phyloP scores from a whole-genome alignment of 176 grass and related monocot species.

The Triticum urartu region DNA sequence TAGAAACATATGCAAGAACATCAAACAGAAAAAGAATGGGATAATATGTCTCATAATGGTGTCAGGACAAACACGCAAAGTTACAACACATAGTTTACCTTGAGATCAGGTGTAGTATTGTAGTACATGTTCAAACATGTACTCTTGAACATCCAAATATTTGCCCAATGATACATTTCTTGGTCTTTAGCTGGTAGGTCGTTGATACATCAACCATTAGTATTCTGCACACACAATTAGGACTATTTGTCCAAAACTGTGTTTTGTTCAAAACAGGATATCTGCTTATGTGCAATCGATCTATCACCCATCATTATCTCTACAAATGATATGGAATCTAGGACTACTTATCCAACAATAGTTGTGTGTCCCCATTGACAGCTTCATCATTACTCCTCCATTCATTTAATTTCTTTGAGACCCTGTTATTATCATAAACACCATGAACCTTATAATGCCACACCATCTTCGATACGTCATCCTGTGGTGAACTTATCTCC shows the following conservation, averaged over 20 bases:
- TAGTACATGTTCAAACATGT: neutral
- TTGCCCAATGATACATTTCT: neutral
- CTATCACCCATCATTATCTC: slow-evolving; percentile 10
- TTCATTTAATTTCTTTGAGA: slow-evolving; percentile 27
- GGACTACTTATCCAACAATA: slow-evolving; percentile 56
- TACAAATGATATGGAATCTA: slow-evolving; percentile 1
- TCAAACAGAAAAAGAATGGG: neutral
- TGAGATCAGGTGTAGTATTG: neutral
- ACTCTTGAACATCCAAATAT: slow-evolving; percentile 6
- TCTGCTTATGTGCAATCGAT: slow-evolving; percentile 9
- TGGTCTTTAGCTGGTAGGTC: neutral
- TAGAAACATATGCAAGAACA: neutral
- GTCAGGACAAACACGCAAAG: neutral
- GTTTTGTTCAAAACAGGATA: neutral
- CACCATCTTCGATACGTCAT: slow-evolving; percentile 66
- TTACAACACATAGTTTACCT: slow-evolving; percentile 26
- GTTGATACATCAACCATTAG: neutral
- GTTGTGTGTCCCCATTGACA: slow-evolving; percentile 16
- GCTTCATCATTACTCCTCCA: slow-evolving; percentile 11
- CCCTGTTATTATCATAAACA: slow-evolving; percentile 61
- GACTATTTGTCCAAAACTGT: neutral
- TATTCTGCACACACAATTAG: slow-evolving; percentile 20
- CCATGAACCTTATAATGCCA: slow-evolving; percentile 90
- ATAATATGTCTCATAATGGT: neutral
- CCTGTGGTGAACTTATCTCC: slow-evolving; percentile 75